These are phyloP conservation scores for Pseudogymnoascus sp. DNA, from an alignment of 2,329 filamentous ascomycete genomes.

Conservation along the genomic window DNA sequence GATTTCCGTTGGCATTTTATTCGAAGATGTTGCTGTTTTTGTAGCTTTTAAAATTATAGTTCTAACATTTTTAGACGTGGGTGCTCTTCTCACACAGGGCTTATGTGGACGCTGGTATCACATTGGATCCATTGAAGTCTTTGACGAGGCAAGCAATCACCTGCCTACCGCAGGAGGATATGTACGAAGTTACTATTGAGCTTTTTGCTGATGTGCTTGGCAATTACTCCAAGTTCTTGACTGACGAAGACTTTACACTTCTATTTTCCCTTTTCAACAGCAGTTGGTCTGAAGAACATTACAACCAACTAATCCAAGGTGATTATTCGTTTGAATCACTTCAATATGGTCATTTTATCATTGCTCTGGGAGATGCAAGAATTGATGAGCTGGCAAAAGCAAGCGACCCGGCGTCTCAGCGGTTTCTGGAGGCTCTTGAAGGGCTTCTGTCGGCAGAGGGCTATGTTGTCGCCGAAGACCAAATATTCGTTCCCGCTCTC, in stretches of 20 bases:
- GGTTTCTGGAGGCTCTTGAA: slow-evolving; percentile 50
- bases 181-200: slow-evolving; percentile 54
- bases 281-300: slow-evolving; percentile 48
- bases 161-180: slow-evolving; percentile 48
- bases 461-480: slow-evolving; percentile 62
- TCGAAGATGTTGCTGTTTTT: neutral
- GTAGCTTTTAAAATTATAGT: slow-evolving; percentile 10
- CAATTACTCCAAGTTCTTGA: slow-evolving; percentile 57
- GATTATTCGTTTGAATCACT: slow-evolving; percentile 56
- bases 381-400: slow-evolving; percentile 50
- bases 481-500: slow-evolving; percentile 62
- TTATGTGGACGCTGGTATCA: slow-evolving; percentile 46
- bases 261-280: slow-evolving; percentile 53
- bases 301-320: slow-evolving; percentile 46
- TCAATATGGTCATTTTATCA: slow-evolving; percentile 57
- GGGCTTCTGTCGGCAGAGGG: slow-evolving; percentile 59
- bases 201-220: slow-evolving; percentile 56
- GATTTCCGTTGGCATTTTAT: neutral
- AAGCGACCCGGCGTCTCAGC: slow-evolving; percentile 37
- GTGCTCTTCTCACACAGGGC: slow-evolving; percentile 62
- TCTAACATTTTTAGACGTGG: slow-evolving; percentile 49
- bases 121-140: slow-evolving; percentile 50
- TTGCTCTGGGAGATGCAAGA: slow-evolving; percentile 61
- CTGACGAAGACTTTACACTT: slow-evolving; percentile 45
- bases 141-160: slow-evolving; percentile 52